Evolutionary conservation across 352 stramenopile genomes (phyloP).

Genomic region (Pythium angustatum): DNA sequence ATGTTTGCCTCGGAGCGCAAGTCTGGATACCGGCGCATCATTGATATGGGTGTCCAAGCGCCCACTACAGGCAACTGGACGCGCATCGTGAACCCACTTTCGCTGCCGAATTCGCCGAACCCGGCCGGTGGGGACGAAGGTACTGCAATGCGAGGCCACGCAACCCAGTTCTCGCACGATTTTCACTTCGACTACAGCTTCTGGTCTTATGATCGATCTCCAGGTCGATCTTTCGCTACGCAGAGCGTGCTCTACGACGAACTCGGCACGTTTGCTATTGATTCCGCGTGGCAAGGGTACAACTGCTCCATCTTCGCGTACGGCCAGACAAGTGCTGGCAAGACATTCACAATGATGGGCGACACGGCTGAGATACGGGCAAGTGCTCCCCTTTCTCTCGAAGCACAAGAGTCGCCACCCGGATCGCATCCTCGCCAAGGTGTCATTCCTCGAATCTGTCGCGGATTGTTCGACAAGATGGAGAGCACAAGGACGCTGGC

Average conservation of each 20-base stretch:
- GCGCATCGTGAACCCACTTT: constrained; percentile 60
- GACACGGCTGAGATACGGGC: constrained; percentile 20
- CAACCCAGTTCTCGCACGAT: constrained; percentile 61
- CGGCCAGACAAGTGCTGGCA: constrained; percentile 69
- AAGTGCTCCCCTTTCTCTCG: neutral
- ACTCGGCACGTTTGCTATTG: constrained; percentile 54
- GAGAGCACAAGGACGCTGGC: constrained; percentile 23
- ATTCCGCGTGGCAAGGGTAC: constrained; percentile 55
- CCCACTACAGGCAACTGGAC: constrained; percentile 38
- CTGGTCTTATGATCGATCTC: constrained; percentile 61
- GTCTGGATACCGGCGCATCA: constrained; percentile 49
- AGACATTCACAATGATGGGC: constrained; percentile 76
- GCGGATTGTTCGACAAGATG: constrained; percentile 58
- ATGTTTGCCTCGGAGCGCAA: constrained; percentile 71
- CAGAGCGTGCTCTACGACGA: constrained; percentile 63
- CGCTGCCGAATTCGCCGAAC: constrained; percentile 29
- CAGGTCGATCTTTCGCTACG: constrained; percentile 35
- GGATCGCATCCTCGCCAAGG: constrained; percentile 31
- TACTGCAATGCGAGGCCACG: neutral
- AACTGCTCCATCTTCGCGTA: constrained; percentile 84
- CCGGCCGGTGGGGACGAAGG: neutral
- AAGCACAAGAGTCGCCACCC: neutral
- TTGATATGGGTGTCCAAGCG: constrained; percentile 52
- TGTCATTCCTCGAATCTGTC: constrained; percentile 64
- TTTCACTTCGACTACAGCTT: constrained; percentile 75